These are phyloP conservation scores for Leishmania mexicana DNA, from an alignment of 208 protist genomes.

Conservation along the genomic window DNA sequence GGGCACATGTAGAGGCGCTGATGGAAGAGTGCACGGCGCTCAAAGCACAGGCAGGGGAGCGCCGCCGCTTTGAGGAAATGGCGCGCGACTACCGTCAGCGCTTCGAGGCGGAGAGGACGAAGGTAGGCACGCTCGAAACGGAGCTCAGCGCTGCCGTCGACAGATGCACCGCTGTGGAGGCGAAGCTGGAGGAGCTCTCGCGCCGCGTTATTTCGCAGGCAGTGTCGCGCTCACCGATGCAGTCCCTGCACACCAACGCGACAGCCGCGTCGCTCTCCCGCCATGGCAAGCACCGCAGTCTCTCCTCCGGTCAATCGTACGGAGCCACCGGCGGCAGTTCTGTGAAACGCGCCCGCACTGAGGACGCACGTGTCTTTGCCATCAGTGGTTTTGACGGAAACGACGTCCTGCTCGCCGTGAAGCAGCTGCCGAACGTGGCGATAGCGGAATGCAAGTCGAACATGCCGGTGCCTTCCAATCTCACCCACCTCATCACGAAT, in stretches of 20 bases:
- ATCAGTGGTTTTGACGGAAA: constrained; percentile 86
- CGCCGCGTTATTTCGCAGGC: constrained; percentile 52
- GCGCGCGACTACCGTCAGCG: constrained; percentile 46
- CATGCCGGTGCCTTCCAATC: constrained; percentile 76
- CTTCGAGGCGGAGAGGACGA: constrained; percentile 51
- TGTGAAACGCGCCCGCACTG: constrained; percentile 66
- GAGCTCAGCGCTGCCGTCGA: constrained; percentile 66
- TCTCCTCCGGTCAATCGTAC: constrained; percentile 33
- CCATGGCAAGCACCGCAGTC: constrained; percentile 33
- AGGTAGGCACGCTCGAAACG: constrained; percentile 51
- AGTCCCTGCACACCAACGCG: constrained; percentile 32
- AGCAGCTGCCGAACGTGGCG: constrained; percentile 74
- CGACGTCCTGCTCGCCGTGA: constrained; percentile 55
- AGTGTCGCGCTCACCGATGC: constrained; percentile 28
- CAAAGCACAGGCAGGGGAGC: constrained; percentile 28
- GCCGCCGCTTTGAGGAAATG: constrained; percentile 41
- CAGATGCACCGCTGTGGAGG: constrained; percentile 69
- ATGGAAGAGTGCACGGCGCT: constrained; percentile 47
- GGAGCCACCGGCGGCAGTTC: constrained; percentile 17
- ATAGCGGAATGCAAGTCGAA: constrained; percentile 87
- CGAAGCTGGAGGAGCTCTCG: constrained; percentile 65
- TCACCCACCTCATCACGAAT: constrained; percentile 89
- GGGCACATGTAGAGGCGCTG: constrained; percentile 43
- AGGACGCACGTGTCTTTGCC: constrained; percentile 80
- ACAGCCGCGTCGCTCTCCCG: constrained; percentile 20